phyloP scores from a whole-genome alignment of 2,329 filamentous ascomycete genomes.

The Cladorrhinum sp. region DNA sequence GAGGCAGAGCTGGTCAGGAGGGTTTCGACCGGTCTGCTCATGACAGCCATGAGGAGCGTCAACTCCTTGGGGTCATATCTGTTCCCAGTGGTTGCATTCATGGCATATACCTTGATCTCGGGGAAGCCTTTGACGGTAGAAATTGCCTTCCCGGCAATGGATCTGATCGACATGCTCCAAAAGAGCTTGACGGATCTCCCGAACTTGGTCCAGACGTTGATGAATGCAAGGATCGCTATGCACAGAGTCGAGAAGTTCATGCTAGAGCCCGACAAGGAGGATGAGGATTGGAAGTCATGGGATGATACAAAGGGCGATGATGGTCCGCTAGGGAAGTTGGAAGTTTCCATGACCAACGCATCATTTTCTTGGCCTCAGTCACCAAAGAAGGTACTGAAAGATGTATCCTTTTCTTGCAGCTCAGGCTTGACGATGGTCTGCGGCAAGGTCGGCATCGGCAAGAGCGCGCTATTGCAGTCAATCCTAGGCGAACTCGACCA shows the following conservation, averaged over 20 bases:
- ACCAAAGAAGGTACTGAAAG: constrained; percentile 47
- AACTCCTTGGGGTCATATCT: constrained; percentile 70
- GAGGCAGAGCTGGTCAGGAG: constrained; percentile 64
- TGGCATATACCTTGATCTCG: constrained; percentile 72
- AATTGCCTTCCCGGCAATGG: constrained; percentile 80
- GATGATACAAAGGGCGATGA: not conserved
- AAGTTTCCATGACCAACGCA: constrained; percentile 58
- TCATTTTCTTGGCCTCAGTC: constrained; percentile 79
- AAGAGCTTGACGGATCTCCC: constrained; percentile 71
- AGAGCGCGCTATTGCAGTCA: constrained; percentile 58
- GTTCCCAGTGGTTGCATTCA: constrained; percentile 79
- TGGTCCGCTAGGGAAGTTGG: constrained; percentile 29
- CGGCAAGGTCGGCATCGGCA: constrained; percentile 59
- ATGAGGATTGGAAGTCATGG: constrained; percentile 37
- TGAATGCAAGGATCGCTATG: constrained; percentile 82
- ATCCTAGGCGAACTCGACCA: constrained; percentile 67
- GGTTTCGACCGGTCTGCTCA: constrained; percentile 62
- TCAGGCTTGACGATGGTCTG: constrained; percentile 54
- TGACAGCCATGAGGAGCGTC: constrained; percentile 60
- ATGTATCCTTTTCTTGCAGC: constrained; percentile 45
- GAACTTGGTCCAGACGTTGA: constrained; percentile 67
- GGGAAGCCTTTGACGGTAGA: constrained; percentile 69
- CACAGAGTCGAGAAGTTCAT: constrained; percentile 83
- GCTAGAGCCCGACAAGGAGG: constrained; percentile 74
- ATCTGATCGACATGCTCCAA: constrained; percentile 75